Base-by-base conservation (phyloP, 164 flowering plant genomes). In the Macadamia integrifolia region DNA sequence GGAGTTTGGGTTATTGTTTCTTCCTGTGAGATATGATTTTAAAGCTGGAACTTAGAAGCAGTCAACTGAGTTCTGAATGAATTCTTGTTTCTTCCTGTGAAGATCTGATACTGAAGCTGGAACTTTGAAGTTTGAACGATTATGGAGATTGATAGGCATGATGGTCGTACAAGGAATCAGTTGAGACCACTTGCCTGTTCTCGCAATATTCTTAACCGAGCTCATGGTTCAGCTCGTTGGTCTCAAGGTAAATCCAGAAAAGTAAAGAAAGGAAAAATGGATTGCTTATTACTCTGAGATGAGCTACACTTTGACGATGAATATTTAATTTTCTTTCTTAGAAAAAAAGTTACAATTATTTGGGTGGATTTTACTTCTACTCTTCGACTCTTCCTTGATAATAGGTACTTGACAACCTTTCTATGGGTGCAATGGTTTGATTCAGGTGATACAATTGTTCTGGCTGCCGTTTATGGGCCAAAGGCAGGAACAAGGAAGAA, bases 141-240 rank as follows among this genome's bases (percentile, higher is more conserved):
- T 5, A 86, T 87, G 88, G 92, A 85, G 55, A 61, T 82, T 0
- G 86, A 80, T 12, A 85, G 97, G 67, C 76, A 31, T 3, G 96
- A 89, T 66, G 87, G 91, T 11, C 89, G 97, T 6, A 79, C 83
- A 2, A 82, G 88, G 0, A 85, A 80, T 73, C 97, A 91, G 74
- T 70, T 91, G 71, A 82, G 97, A 77, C 93, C 91, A 5, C 81
- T 89, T 0, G 79, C 85, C 61, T 91, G 91, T 79, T 82, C 94
- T 48, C 85, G 89, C 30, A 80, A 74, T 73, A 60, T 88, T 30
- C 91, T 93, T 23, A 79, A 86, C 72, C 90, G 98, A 18, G 91
- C 94, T 64, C 98, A 91, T 78, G 98, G 98, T 72, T 93, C 98
- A 49, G 91, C 96, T 35, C 91, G 85, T 69, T 93, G 97, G 94